Conservation (phyloP, 179 eudicot species). For the Silene coronaria region DNA sequence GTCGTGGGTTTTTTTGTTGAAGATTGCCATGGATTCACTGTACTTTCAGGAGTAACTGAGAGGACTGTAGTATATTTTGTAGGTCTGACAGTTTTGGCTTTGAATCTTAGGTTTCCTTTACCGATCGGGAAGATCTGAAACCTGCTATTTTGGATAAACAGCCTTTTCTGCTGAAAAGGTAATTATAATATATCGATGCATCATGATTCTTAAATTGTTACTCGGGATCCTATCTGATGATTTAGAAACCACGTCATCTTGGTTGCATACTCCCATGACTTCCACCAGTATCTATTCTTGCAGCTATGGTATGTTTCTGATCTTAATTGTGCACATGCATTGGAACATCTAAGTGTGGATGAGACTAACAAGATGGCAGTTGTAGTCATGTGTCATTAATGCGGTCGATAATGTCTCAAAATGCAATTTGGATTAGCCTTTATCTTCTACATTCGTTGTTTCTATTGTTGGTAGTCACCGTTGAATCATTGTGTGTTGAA, state of each 20-base stretch:
- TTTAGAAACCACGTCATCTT: not conserved
- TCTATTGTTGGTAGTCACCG: not conserved
- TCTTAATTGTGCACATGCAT: not conserved
- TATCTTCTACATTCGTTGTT: not conserved
- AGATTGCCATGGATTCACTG: not conserved
- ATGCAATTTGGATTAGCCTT: not conserved
- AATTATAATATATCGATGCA: not conserved
- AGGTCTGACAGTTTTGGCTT: conserved; percentile 19
- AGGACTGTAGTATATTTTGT: not conserved
- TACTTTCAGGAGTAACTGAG: conserved; percentile 1
- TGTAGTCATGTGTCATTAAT: not conserved
- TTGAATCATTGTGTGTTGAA: not conserved
- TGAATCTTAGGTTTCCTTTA: conserved; percentile 46
- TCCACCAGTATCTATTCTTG: not conserved
- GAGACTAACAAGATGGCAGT: not conserved
- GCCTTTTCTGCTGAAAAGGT: conserved; percentile 55
- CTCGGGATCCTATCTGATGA: too few species aligned
- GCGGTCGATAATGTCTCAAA: not conserved
- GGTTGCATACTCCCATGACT: not conserved
- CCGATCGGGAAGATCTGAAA: conserved; percentile 53
- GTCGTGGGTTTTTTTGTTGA: not conserved
- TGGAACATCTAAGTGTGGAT: not conserved
- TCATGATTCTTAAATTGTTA: too few species aligned
- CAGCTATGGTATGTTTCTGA: not conserved
- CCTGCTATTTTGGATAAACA: conserved; percentile 43